phyloP scores from a whole-genome alignment of 2,329 filamentous ascomycete species.

The Tolypocladium amazonense region DNA sequence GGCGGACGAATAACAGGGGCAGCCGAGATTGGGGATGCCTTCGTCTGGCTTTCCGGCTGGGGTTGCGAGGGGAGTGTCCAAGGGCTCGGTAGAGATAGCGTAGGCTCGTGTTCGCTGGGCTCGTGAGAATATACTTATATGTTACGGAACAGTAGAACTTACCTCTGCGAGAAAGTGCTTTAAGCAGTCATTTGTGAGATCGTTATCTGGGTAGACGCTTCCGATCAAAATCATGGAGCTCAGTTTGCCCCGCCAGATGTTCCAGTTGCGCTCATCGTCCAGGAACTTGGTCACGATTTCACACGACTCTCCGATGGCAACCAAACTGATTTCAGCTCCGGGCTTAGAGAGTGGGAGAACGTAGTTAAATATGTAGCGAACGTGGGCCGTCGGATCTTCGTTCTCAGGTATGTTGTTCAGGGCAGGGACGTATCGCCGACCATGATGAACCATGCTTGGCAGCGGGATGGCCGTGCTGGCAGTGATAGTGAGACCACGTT shows the following conservation, averaged over 20 bases:
- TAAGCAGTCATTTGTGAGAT: slow-evolving; percentile 33
- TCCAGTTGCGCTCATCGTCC: slow-evolving; percentile 41
- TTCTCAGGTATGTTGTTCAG: slow-evolving; percentile 57
- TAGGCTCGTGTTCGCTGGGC: slow-evolving; percentile 51
- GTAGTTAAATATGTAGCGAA: slow-evolving; percentile 54
- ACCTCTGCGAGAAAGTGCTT: slow-evolving; percentile 41
- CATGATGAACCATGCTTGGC: slow-evolving; percentile 49
- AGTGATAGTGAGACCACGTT: slow-evolving; percentile 46
- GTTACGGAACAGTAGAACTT: slow-evolving; percentile 8
- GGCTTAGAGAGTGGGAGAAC: slow-evolving; percentile 42
- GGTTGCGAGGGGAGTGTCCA: slow-evolving; percentile 42
- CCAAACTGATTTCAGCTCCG: slow-evolving; percentile 52
- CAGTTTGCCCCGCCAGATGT: slow-evolving; percentile 29
- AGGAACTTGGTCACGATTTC: slow-evolving; percentile 49
- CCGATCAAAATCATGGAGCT: slow-evolving; percentile 40
- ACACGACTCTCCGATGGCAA: slow-evolving; percentile 60
- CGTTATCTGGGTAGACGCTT: slow-evolving; percentile 26
- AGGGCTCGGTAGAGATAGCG: slow-evolving; percentile 36
- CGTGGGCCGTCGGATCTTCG: slow-evolving; percentile 45
- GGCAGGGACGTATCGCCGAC: slow-evolving; percentile 36
- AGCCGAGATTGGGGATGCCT: slow-evolving; percentile 39
- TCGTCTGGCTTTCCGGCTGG: slow-evolving; percentile 34
- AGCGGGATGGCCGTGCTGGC: slow-evolving; percentile 51
- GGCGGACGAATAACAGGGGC: slow-evolving; percentile 60
- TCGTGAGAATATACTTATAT: slow-evolving; percentile 11